phyloP scores from a whole-genome alignment of 2,329 filamentous ascomycete species.

The Chrysoporthe austroafricana region DNA sequence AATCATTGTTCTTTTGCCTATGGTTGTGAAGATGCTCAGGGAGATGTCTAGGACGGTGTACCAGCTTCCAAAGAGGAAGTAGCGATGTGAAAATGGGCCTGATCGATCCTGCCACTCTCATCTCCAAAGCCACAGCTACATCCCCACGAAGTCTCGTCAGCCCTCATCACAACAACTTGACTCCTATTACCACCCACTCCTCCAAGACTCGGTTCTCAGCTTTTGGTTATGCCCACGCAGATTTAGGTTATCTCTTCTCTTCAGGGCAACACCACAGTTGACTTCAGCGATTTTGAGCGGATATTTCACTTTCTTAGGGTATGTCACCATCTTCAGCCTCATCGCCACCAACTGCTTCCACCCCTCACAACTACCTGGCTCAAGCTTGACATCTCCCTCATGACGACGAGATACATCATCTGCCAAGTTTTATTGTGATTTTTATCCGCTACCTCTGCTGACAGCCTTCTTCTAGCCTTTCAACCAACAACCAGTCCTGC shows the following conservation, averaged over 20 bases:
- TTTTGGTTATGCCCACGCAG: conserved; percentile 28
- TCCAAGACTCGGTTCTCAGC: conserved; percentile 11
- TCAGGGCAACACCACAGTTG: conserved; percentile 17
- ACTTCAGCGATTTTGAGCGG: conserved; percentile 26
- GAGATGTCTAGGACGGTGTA: not conserved
- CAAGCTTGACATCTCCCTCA: not conserved
- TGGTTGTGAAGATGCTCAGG: not conserved
- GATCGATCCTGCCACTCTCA: not conserved
- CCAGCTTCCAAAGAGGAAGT: not conserved
- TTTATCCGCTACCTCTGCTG: not conserved
- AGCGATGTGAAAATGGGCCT: too few species aligned
- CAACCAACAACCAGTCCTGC: not conserved
- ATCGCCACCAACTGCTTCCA: not conserved
- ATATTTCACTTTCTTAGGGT: conserved; percentile 22
- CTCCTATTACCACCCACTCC: not conserved
- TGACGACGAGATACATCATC: too few species aligned
- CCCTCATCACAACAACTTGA: conserved; percentile 7
- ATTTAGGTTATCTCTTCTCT: conserved; percentile 28
- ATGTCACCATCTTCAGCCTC: not conserved
- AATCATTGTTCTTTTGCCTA: not conserved
- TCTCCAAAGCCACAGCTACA: not conserved
- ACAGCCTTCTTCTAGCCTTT: not conserved
- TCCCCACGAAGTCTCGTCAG: not conserved
- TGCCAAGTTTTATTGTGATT: too few species aligned
- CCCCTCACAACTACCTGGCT: not conserved